These are phyloP conservation scores for Leccinum obscurum DNA, from an alignment of 768 basidiomycete species.

Conservation along the genomic window DNA sequence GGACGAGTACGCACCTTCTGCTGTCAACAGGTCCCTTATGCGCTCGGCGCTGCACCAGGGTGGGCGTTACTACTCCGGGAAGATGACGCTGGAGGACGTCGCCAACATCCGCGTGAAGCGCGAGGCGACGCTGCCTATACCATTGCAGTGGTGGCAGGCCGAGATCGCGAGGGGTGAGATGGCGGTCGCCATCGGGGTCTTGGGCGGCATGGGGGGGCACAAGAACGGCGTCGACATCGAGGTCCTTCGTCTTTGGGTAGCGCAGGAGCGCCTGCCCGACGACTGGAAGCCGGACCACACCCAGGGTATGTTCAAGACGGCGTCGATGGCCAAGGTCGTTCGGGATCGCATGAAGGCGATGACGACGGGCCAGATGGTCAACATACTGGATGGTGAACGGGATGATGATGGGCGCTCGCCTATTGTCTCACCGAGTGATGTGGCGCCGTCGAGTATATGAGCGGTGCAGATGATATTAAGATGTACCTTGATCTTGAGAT, in stretches of 20 bases:
- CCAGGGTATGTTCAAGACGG: conserved; percentile 28
- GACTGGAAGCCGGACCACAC: conserved; percentile 36
- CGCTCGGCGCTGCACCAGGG: conserved; percentile 41
- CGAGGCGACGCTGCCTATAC: conserved; percentile 39
- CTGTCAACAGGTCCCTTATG: conserved; percentile 41
- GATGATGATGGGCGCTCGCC: conserved; percentile 12
- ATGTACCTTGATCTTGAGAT: neutral
- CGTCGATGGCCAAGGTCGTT: conserved; percentile 26
- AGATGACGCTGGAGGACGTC: conserved; percentile 37
- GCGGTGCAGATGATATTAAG: too few species aligned
- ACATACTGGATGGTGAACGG: conserved; percentile 21
- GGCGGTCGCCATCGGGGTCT: conserved; percentile 58
- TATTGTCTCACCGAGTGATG: conserved; percentile 4
- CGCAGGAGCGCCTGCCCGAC: conserved; percentile 52
- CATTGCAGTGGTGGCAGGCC: conserved; percentile 45
- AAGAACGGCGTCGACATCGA: conserved; percentile 47
- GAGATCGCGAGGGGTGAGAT: conserved; percentile 70
- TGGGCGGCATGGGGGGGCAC: conserved; percentile 33
- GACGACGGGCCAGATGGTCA: conserved; percentile 13
- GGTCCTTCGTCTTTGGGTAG: conserved; percentile 52
- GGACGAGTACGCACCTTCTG: conserved; percentile 47
- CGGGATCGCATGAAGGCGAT: conserved; percentile 31
- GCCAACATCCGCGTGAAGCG: conserved; percentile 52
- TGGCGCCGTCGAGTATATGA: neutral
- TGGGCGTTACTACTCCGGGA: conserved; percentile 23